Base-by-base conservation (phyloP, 768 basidiomycete genomes). In the Leccinum sublutescens region DNA sequence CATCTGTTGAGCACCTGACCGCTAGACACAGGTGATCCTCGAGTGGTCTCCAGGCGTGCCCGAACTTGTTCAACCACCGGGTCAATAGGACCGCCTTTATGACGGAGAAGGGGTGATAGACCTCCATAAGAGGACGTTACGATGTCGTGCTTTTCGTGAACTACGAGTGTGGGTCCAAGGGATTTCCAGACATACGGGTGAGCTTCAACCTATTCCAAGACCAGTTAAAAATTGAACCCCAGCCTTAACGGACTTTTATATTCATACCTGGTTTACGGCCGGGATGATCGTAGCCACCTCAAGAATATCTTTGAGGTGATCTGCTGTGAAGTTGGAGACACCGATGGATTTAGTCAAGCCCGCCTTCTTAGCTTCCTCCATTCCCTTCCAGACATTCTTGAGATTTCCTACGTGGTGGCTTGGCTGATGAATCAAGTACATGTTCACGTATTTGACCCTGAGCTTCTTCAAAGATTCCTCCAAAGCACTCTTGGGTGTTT, bases 371-470 rank as follows among this genome's bases (percentile, higher is more conserved):
- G 83, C 72, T 43, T 79, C 80, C 65, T 88, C 86, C 80, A 89
- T 80, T 6, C 74, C 81, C 51, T 77, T 77, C 87, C 88, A 89
- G 53, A 82, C 68, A 23, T 82, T 77, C 57, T 75, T 75, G 54
- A 87, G 70, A 54, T 71, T 79, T 21, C 79, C 81, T 43, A 64
- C 71, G 49, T 77, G 73, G 2, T 70, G 59, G 7, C 58, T 64
- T 4, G 50, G 75, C 50, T 64, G 67, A 64, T 90, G 89, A 54
- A 91, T 77, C 58, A 89, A 73, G 71, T 83, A 89, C 56, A 88
- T 69, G 66, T 89, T 86, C 15, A 89, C 83, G 48, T 79, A 79
- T 56, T 82, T 76, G 54, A 85, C 70, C 14, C 78, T 72, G 5
- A 89, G 75, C 66, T 81, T 82, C 66, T 76, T 68, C 52, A 91